Conservation (phyloP, 805 yeast species). For the Wickerhamomyces chambardii region DNA sequence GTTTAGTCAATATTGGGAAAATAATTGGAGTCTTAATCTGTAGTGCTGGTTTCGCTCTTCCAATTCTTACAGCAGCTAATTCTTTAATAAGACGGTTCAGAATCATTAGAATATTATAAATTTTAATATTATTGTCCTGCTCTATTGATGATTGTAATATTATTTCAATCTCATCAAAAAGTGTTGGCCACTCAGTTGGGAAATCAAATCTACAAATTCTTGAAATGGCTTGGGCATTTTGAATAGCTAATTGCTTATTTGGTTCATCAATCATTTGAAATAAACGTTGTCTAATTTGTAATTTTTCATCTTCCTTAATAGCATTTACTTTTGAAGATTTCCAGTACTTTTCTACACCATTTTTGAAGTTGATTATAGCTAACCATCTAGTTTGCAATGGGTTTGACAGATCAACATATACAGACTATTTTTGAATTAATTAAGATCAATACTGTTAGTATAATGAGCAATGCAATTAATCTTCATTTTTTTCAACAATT, state of each 20-base stretch:
- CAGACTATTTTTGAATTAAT: slow-evolving; percentile 23
- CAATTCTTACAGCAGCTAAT: slow-evolving; percentile 70
- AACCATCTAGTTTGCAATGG: slow-evolving; percentile 75
- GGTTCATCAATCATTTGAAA: slow-evolving; percentile 58
- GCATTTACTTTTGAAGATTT: slow-evolving; percentile 51
- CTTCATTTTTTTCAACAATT: too few relatives aligned
- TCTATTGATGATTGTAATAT: slow-evolving; percentile 34
- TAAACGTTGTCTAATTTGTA: slow-evolving; percentile 45
- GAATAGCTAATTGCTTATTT: slow-evolving; percentile 67
- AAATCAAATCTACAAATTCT: slow-evolving; percentile 77
- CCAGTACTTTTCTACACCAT: slow-evolving; percentile 84
- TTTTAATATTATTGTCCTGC: slow-evolving; percentile 36
- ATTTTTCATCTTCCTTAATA: slow-evolving; percentile 60
- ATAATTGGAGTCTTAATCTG: slow-evolving; percentile 62
- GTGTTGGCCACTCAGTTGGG: slow-evolving; percentile 77
- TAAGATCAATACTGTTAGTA: too few relatives aligned
- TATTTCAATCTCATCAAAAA: slow-evolving; percentile 56
- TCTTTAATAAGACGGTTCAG: slow-evolving; percentile 73
- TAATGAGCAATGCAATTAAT: too few relatives aligned
- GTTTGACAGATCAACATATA: slow-evolving; percentile 49
- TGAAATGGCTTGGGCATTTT: slow-evolving; percentile 79
- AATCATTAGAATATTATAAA: slow-evolving; percentile 56
- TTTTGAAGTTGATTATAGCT: slow-evolving; percentile 80
- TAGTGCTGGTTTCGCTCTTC: slow-evolving; percentile 71
- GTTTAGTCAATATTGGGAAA: slow-evolving; percentile 46